Evolutionary conservation across 2,329 filamentous ascomycete species (phyloP).

Genomic region (Pseudodiploospora longispora): DNA sequence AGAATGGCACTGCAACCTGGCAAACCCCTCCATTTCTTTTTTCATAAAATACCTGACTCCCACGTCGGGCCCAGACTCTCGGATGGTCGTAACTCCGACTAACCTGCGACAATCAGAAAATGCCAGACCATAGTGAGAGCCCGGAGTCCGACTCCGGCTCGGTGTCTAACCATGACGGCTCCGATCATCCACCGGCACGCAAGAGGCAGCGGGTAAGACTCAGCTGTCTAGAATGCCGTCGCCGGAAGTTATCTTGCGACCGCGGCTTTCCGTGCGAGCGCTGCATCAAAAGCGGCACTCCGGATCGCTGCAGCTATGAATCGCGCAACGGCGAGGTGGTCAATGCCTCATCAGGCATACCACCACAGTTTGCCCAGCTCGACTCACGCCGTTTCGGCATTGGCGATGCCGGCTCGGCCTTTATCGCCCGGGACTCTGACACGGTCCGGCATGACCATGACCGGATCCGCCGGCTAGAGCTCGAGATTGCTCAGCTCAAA

Average conservation of each 20-base stretch:
- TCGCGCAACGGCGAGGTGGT: conserved; percentile 44
- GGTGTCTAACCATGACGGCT: conserved; percentile 17
- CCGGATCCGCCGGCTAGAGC: conserved; percentile 50
- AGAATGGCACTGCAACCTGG: conserved; percentile 21
- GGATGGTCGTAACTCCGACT: conserved; percentile 29
- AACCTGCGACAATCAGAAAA: conserved; percentile 7
- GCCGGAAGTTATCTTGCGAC: conserved; percentile 54
- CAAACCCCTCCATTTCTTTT: conserved; percentile 14
- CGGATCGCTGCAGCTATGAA: conserved; percentile 53
- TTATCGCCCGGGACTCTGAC: conserved; percentile 28
- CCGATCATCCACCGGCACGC: conserved; percentile 33
- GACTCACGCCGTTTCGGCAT: conserved; percentile 30
- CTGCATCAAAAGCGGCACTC: conserved; percentile 54
- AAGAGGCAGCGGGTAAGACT: conserved; percentile 53
- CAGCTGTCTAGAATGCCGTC: conserved; percentile 52
- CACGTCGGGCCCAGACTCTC: conserved; percentile 7
- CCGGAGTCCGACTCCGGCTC: conserved; percentile 28
- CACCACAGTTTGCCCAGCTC: conserved; percentile 34
- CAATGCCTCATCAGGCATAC: conserved; percentile 37
- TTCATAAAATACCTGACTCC: conserved; percentile 5
- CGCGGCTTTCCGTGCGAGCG: conserved; percentile 54
- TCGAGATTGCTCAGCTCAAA: conserved; percentile 51
- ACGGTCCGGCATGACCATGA: conserved; percentile 43
- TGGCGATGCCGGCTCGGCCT: conserved; percentile 19
- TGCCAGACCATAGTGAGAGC: conserved; percentile 28